phyloP scores from a whole-genome alignment of 495 filamentous ascomycete species.

The Lophium mytilinum region DNA sequence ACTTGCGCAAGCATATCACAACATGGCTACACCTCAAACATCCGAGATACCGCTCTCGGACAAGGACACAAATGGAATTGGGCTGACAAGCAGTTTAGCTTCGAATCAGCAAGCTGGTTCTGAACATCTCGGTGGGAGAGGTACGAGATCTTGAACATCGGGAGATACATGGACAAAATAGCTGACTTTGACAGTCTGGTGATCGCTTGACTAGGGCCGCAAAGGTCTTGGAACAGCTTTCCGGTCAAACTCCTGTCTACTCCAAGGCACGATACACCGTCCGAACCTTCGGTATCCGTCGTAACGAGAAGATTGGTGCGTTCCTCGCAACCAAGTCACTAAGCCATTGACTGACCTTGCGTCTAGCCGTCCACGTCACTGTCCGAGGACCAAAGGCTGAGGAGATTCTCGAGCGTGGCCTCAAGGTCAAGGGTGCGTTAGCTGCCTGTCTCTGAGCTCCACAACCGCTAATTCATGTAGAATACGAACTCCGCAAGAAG shows the following conservation, averaged over 20 bases:
- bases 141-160: constrained; percentile 9
- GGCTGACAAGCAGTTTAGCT: constrained; percentile 44
- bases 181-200: constrained; percentile 52
- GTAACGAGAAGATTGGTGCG: constrained; percentile 99
- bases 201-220: constrained; percentile 99
- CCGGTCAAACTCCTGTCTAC: constrained; percentile 99
- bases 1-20: no score
- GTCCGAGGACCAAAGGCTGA: constrained; percentile 99
- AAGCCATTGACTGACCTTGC: constrained; percentile 52
- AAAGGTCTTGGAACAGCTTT: constrained; percentile 99
- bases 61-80: no score
- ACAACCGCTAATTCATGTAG: no score
- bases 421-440: constrained; percentile 83
- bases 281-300: constrained; percentile 99
- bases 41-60: no score
- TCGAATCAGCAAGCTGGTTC: constrained; percentile 99
- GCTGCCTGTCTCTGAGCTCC: no score
- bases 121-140: constrained; percentile 99
- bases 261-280: constrained; percentile 99
- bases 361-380: constrained; percentile 84
- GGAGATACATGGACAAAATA: no score
- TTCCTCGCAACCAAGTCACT: constrained; percentile 91
- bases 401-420: constrained; percentile 99
- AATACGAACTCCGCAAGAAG: constrained; percentile 96
- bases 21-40: no score